Conservation (phyloP, 176 grass and related monocot genomes). For the Oropetium thomaeum region DNA sequence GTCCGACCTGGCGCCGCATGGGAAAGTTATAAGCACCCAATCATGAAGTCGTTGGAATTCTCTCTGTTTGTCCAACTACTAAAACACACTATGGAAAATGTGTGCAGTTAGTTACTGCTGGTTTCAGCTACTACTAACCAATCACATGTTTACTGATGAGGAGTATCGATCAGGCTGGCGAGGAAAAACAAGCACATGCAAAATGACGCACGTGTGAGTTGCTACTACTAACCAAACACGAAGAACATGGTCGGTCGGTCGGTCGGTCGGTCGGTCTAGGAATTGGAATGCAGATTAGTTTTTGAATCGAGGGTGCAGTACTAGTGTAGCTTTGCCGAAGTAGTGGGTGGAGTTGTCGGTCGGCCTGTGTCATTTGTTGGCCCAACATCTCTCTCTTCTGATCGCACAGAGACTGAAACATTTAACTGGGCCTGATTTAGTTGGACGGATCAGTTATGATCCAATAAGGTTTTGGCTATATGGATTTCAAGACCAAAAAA, state of each 20-base stretch:
- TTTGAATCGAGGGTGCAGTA: not conserved
- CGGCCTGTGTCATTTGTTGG: not conserved
- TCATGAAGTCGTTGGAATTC: not conserved
- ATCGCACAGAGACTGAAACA: not conserved
- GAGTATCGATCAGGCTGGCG: not conserved
- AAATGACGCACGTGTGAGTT: not conserved
- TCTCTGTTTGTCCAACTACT: not conserved
- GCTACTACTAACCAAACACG: not conserved
- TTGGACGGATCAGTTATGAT: not conserved
- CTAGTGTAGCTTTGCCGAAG: too few species aligned
- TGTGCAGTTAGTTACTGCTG: not conserved
- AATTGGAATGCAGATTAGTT: not conserved
- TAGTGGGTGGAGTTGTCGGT: not conserved
- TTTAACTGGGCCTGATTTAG: not conserved
- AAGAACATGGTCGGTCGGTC: constrained; percentile 12
- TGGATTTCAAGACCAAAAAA: too few species aligned
- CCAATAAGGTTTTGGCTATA: not conserved
- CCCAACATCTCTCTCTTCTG: not conserved
- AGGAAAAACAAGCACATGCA: not conserved
- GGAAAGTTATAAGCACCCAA: constrained; percentile 6
- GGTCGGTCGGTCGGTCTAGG: too few species aligned
- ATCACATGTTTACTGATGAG: not conserved
- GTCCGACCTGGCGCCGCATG: constrained; percentile 28
- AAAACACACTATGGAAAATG: constrained; percentile 15
- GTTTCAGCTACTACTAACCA: not conserved